Percentiles rank a stretch among this genome's conserved stretches.
phyloP scores from a whole-genome alignment of 768 basidiomycete species.

The Kwoniella newhampshirensis region DNA sequence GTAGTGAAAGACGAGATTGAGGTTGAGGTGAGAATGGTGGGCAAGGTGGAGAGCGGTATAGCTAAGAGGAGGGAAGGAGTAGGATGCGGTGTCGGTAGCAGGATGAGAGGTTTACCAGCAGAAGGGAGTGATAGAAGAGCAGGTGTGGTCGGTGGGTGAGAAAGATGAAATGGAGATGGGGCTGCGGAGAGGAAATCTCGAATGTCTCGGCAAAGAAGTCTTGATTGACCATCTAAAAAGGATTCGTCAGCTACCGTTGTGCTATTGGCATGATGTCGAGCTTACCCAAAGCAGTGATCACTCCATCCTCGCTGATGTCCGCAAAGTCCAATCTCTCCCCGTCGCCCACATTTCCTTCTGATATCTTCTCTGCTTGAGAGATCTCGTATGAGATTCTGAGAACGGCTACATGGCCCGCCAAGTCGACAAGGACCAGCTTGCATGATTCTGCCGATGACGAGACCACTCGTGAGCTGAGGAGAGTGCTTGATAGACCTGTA shows the following conservation, averaged over 20 bases:
- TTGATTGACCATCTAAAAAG: too few species aligned
- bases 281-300: constrained; percentile 35
- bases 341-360: constrained; percentile 16
- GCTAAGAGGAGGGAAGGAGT: constrained; percentile 25
- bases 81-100: constrained; percentile 21
- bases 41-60: constrained; percentile 16
- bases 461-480: constrained; percentile 18
- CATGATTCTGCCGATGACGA: constrained; percentile 3
- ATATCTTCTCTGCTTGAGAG: constrained; percentile 10
- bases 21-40: constrained; percentile 25
- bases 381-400: constrained; percentile 5
- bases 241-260: background rate
- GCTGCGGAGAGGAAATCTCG: constrained; percentile 2
- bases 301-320: constrained; percentile 33
- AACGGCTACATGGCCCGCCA: constrained; percentile 12
- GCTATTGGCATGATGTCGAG: background rate
- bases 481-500: constrained; percentile 5
- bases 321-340: constrained; percentile 10
- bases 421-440: constrained; percentile 25
- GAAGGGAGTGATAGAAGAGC: constrained; percentile 13
- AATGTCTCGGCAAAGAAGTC: background rate
- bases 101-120: constrained; percentile 13
- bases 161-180: constrained; percentile 15
- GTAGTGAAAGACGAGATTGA: constrained; percentile 23
- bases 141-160: constrained; percentile 18